These are phyloP conservation scores for Scheffersomyces quercinus DNA, from an alignment of 1,139 yeast genomes.

Conservation along the genomic window DNA sequence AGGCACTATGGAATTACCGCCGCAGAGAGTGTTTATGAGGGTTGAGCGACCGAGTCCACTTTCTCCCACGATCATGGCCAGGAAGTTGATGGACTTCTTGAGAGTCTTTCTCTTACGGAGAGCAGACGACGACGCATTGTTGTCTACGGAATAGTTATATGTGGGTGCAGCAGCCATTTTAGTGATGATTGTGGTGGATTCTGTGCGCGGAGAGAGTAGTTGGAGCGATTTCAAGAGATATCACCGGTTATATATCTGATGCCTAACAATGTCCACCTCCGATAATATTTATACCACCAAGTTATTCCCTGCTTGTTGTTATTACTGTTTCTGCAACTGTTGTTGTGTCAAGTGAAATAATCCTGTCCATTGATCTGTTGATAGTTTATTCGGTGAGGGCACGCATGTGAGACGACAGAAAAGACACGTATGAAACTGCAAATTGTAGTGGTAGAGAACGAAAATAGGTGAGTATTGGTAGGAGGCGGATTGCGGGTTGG, in stretches of 20 bases:
- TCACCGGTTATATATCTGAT: not conserved
- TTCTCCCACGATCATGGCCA: conserved; percentile 61
- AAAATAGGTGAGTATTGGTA: too few species aligned
- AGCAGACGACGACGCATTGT: conserved; percentile 23
- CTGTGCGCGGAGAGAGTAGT: conserved; percentile 8
- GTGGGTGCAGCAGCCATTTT: too few species aligned
- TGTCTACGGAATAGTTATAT: conserved; percentile 15
- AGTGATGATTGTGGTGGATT: too few species aligned
- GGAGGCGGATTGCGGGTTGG: too few species aligned
- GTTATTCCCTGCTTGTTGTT: conserved; percentile 1
- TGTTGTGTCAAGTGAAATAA: too few species aligned
- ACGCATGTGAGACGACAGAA: too few species aligned
- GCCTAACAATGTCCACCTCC: not conserved
- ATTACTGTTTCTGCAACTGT: not conserved
- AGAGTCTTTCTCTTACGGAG: conserved; percentile 60
- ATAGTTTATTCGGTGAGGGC: too few species aligned
- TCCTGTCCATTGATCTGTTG: too few species aligned
- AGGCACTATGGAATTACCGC: conserved; percentile 56
- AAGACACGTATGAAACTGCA: too few species aligned
- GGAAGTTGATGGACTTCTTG: conserved; percentile 54
- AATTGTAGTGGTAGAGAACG: too few species aligned
- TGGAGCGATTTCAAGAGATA: not conserved
- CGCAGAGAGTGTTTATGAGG: conserved; percentile 71
- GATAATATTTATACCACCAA: not conserved
- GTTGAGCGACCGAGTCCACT: conserved; percentile 65